Evolutionary conservation across 1,284 basidiomycete species (phyloP), one percentile per base, ranked within the genome.

Genomic region (Fomitopsis palustris): DNA sequence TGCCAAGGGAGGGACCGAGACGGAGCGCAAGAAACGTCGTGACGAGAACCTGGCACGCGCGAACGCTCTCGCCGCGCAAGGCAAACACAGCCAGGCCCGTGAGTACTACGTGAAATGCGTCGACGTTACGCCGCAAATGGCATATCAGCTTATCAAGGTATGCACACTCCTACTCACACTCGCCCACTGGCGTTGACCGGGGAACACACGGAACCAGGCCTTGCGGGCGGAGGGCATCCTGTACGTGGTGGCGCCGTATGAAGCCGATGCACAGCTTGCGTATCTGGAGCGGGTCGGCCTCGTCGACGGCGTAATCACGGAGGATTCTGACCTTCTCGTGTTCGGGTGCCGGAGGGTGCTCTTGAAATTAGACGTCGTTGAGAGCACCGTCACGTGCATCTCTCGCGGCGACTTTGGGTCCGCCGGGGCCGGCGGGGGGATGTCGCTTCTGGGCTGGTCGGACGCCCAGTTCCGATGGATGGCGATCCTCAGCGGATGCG

Each of bases 71-170:
- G 81, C 89, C 25, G 81, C 85, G 2, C 89, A 95, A 71, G 95
- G 94, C 14, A 88, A 88, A 68, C 79, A 83, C 64, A 80, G 78
- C 35, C 87, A 94, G 67, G 97, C 97, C 12, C 81, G 95, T 23
- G 95, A 98, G 23, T 84, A 79, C 69, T 99, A 93, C 72, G 84
- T 90, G 62, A 97, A 97, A 74, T 95, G 92, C 66, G 77, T 98
- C 55, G 97, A 99, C 66, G 92, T 99, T 53, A 98, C 95, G 3
- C 96, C 97, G 1, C 88, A 95, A 72, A 96, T 98, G 93, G 97
- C 97, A 5, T 96, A 85, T 71, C 96, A 99, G 75, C 79, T 98
- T 63, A 98, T 99, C 79, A 98, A 99, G 83, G 95, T 87, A 66
- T 19, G n/a, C 43, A 47, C 39, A 12, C 9, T 17, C 49, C 57